A percentile compares a stretch with the other conserved stretches of the same genome.
phyloP scores from a whole-genome alignment of 495 filamentous ascomycete genomes.

The Penicillium odoratum region DNA sequence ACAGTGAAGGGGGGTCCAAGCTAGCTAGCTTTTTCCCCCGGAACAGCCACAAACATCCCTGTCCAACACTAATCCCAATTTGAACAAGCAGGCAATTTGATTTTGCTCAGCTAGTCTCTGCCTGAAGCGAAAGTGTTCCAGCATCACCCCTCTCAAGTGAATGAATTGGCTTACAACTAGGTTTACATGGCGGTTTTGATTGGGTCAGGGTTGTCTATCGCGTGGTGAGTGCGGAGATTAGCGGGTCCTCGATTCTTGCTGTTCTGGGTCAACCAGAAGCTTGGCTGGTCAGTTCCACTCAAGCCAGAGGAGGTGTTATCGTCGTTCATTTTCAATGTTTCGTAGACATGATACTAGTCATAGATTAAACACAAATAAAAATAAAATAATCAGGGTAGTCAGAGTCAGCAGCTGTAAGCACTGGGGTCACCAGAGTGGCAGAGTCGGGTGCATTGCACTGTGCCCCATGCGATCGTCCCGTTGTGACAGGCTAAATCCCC shows the following conservation, averaged over 20 bases:
- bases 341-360: background rate
- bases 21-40: slow-evolving; percentile 3
- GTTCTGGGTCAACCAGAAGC: slow-evolving; percentile 9
- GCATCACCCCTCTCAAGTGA: too few species aligned
- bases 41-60: slow-evolving; percentile 1
- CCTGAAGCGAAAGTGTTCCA: background rate
- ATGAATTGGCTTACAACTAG: slow-evolving; percentile 9
- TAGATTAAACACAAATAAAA: background rate
- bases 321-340: background rate
- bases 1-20: background rate
- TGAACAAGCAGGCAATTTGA: background rate
- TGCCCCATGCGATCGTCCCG: slow-evolving; percentile 18
- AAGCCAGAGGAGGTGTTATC: background rate
- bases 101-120: background rate
- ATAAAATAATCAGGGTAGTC: background rate
- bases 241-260: slow-evolving; percentile 11
- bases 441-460: background rate
- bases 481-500: slow-evolving; percentile 12
- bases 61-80: background rate
- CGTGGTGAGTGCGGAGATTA: slow-evolving; percentile 27
- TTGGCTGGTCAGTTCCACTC: background rate
- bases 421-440: background rate
- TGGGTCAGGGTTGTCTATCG: slow-evolving; percentile 22
- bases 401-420: slow-evolving; percentile 2
- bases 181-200: slow-evolving; percentile 8